Conservation (phyloP, 2,329 filamentous ascomycete genomes). For the Arachnomyces sp. region DNA sequence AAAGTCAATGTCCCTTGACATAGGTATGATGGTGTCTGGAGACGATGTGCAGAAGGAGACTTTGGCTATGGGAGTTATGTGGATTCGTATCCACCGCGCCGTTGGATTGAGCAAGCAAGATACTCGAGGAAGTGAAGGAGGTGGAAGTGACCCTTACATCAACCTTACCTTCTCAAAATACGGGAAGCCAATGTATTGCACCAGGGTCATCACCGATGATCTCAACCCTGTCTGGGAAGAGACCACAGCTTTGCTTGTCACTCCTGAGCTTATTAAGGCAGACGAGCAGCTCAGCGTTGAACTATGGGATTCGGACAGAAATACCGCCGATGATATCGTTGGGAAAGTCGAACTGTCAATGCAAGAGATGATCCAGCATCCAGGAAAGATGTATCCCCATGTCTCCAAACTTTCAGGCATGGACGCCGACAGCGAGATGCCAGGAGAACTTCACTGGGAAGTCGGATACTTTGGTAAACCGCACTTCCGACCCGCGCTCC, state of each 20-base stretch:
- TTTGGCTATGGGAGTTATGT: constrained; percentile 77
- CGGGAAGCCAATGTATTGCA: constrained; percentile 95
- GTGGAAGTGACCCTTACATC: constrained; percentile 91
- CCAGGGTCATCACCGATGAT: constrained; percentile 88
- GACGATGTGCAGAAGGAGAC: constrained; percentile 86
- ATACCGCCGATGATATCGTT: constrained; percentile 86
- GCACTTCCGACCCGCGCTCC: constrained; percentile 71
- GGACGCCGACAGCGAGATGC: constrained; percentile 79
- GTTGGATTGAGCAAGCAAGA: constrained; percentile 88
- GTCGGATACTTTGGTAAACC: constrained; percentile 93
- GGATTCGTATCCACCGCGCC: constrained; percentile 84
- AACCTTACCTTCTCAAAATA: constrained; percentile 94
- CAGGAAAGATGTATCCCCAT: constrained; percentile 86
- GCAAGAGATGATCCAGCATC: constrained; percentile 89
- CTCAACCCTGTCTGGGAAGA: constrained; percentile 91
- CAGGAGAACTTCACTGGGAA: constrained; percentile 90
- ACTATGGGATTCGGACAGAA: constrained; percentile 91
- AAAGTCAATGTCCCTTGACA: constrained; percentile 85
- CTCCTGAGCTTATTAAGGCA: constrained; percentile 80
- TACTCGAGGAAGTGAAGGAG: constrained; percentile 66
- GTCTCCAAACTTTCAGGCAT: constrained; percentile 74
- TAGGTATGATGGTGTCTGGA: constrained; percentile 82
- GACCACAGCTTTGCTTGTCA: constrained; percentile 74
- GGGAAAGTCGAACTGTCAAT: constrained; percentile 91
- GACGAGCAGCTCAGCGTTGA: constrained; percentile 90